Evolutionary conservation across 2,329 filamentous ascomycete genomes (phyloP), one percentile per base, ranked within the genome.

Genomic region (Clonostachys chloroleuca): DNA sequence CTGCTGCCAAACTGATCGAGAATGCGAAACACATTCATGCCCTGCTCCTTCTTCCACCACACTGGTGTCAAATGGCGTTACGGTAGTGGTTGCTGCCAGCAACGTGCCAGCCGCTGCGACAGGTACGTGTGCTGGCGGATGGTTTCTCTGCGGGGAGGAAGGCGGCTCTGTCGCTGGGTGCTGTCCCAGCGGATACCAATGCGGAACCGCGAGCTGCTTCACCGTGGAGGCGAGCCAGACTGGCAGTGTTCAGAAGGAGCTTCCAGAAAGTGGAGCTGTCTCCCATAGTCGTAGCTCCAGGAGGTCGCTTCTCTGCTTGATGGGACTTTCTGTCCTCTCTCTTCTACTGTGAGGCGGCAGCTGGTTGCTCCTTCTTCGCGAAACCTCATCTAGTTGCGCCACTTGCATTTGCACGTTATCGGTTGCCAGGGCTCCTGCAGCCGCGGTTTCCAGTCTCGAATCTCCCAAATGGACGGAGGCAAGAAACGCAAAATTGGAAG

Each of bases 1-100:
- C 3, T 97, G 92, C 70, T 97, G 92, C 68, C 87, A 87, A 48
- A 91, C 89, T 0, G 92, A 90, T 3, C 82, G 92, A 17, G 80
- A 95, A 67, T 97, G 92, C 67, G 81, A 86, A 50, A 86, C 84
- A 0, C 88, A 87, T 0, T 88, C 86, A 7, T 97, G 92, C 58
- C 87, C 89, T 0, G 67, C 80, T 0, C 69, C 74, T 0, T 58
- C 74, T 0, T 64, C 66, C 3, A 87, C 83, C 0, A 87, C 84
- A 1, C 80, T 91, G 3, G 68, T 92, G 3, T 78, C 76, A 1
- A 75, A 83, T 51, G 87, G 85, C 7, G 74, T 80, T 3, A 95
- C 90, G 0, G 71, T 96, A 30, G 83, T 86, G 1, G 81, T 89
- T 14, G 84, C 83, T 2, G 73, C 70, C 0, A 68, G 63, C 3